Evolutionary conservation across 169 alveolate species (phyloP), one percentile per base, ranked within the genome.

Genomic region (Eimeria tenella): DNA sequence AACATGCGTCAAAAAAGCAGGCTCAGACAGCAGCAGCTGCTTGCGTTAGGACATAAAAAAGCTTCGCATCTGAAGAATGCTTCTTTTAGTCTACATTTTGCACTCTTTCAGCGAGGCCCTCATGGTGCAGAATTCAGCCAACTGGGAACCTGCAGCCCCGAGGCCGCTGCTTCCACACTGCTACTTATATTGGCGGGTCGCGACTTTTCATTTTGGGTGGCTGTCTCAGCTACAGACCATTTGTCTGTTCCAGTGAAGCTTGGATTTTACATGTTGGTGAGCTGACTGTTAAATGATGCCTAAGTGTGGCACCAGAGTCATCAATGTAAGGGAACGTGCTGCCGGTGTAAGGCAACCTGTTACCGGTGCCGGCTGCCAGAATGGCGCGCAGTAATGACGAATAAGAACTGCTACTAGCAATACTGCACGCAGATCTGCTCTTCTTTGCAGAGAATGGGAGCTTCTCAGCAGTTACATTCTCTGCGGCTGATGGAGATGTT

Each of bases 121-220:
- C 90, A 10, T 83, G 90, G 90, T 83, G 77, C 65, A 56, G 52
- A 42, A 19, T 83, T 25, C 90, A 83, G 60, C 49, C 60, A 17
- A 13, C 49, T 5, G 90, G 70, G 58, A 62, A 8, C 58, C 31
- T 3, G 60, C 75, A 13, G 52, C 90, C 90, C 17, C 90, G 50
- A 4, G 90, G 90, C 63, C 90, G 90, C 17, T 83, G 90, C 71
- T 83, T 83, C 42, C 90, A 83, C 60, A 56, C 90, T 83, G 90
- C 90, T 13, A 83, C 90, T 13, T 50, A 56, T 50, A 83, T 83
- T 58, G 90, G 90, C 63, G 90, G 56, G 19, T 58, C 90, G 11
- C 90, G 90, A 42, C 31, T 83, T 31, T 83, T 83, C 49, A 83
- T 83, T 58, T 83, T 77, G 90, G 90, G 90, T 3, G 90, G 90